Percentiles rank a stretch among this genome's conserved stretches.
phyloP scores from a whole-genome alignment of 306 rosid genomes.

The Prunus kanzakura region DNA sequence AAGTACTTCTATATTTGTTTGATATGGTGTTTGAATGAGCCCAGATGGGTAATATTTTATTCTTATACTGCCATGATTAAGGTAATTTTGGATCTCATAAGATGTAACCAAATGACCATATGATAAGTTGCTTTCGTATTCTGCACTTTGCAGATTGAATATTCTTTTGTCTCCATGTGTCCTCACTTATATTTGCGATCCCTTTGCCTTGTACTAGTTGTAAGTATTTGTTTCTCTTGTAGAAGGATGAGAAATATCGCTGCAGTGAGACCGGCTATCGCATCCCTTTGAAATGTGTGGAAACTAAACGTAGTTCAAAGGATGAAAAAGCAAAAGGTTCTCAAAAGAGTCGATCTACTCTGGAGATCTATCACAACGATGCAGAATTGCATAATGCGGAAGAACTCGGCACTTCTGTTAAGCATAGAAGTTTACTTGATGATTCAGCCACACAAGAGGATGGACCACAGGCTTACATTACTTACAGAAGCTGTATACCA shows the following conservation, averaged over 20 bases:
- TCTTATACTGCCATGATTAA: background rate
- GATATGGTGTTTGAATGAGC: background rate
- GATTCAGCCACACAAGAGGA: constrained; percentile 38
- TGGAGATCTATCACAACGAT: constrained; percentile 42
- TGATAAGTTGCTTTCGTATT: background rate
- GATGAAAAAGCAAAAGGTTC: constrained; percentile 31
- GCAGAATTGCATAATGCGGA: constrained; percentile 24
- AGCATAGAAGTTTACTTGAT: constrained; percentile 48
- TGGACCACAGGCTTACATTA: constrained; percentile 53
- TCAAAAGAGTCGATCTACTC: constrained; percentile 31
- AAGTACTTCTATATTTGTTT: background rate
- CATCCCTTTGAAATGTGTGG: constrained; percentile 79
- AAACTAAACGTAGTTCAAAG: constrained; percentile 44
- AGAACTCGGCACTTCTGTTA: constrained; percentile 25
- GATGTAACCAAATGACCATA: background rate
- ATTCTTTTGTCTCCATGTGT: background rate
- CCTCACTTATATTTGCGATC: background rate
- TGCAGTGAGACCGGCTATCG: constrained; percentile 96
- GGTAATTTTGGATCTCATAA: background rate
- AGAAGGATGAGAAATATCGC: constrained; percentile 72
- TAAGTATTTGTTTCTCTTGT: constrained; percentile 10
- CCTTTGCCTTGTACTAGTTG: constrained; percentile 11
- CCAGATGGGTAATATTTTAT: background rate
- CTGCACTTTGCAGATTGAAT: background rate
- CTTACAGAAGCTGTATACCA: constrained; percentile 82